These are phyloP conservation scores for Boletellus emodensis DNA, from an alignment of 768 basidiomycete species.

Conservation along the genomic window DNA sequence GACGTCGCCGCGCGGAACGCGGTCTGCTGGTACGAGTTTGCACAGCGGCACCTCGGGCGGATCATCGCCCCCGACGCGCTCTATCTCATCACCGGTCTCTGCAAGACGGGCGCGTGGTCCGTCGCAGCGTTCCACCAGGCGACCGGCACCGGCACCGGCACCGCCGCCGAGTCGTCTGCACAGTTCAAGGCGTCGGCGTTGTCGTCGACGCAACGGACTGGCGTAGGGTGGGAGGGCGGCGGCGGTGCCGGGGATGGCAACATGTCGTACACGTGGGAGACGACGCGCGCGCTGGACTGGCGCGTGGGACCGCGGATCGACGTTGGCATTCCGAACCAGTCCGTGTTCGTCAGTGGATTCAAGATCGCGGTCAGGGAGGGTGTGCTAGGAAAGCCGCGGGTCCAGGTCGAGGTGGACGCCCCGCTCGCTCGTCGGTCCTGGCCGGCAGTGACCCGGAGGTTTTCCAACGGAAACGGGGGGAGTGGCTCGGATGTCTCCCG, in stretches of 20 bases:
- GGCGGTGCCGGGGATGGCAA: not conserved
- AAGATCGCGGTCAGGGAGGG: constrained; percentile 15
- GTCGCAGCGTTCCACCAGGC: constrained; percentile 16
- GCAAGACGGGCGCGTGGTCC: constrained; percentile 24
- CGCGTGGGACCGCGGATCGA: not conserved
- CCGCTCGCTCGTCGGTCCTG: not conserved
- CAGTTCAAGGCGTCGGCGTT: constrained; percentile 12
- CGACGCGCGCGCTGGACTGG: constrained; percentile 6
- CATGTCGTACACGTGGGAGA: constrained; percentile 15
- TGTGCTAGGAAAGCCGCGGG: constrained; percentile 1
- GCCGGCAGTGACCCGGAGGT: not conserved
- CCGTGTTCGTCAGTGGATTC: constrained; percentile 21
- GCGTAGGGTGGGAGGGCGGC: not conserved
- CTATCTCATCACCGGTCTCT: constrained; percentile 25
- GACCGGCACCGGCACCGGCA: not conserved
- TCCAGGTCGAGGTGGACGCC: not conserved
- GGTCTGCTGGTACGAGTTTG: constrained; percentile 27
- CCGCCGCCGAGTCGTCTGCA: constrained; percentile 1
- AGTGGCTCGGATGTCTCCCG: not conserved
- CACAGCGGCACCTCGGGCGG: constrained; percentile 10
- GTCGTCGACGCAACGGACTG: not conserved
- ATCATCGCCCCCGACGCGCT: constrained; percentile 21
- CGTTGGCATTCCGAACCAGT: constrained; percentile 9
- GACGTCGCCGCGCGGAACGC: constrained; percentile 20
- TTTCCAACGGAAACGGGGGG: not conserved